phyloP scores from a whole-genome alignment of 352 stramenopile species.

The Pythium apleroticum region DNA sequence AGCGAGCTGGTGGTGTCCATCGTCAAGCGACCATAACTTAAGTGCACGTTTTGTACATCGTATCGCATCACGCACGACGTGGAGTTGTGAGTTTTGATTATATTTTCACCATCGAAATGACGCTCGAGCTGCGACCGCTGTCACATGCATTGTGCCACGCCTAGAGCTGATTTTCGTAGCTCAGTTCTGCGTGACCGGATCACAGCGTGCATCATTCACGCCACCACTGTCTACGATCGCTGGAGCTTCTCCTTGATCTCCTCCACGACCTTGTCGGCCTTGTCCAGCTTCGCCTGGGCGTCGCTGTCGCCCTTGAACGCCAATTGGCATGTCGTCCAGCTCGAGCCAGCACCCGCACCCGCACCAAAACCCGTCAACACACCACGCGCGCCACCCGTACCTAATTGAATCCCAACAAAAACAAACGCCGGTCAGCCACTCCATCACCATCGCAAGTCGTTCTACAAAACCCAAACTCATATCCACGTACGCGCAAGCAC shows the following conservation, averaged over 20 bases:
- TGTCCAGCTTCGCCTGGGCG: conserved; percentile 64
- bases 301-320: conserved; percentile 74
- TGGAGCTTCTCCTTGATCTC: conserved; percentile 66
- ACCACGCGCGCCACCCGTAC: conserved; percentile 59
- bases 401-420: conserved; percentile 28
- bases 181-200: background rate
- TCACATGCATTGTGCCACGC: too few relatives aligned
- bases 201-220: conserved; percentile 1
- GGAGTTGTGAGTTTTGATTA: conserved; percentile 13
- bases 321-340: conserved; percentile 85
- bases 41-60: background rate
- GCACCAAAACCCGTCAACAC: conserved; percentile 72
- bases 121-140: background rate
- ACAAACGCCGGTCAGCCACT: conserved; percentile 1
- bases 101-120: conserved; percentile 13
- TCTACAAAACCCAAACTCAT: background rate
- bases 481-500: conserved; percentile 74
- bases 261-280: conserved; percentile 72
- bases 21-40: conserved; percentile 38
- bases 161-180: background rate
- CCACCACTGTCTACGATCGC: conserved; percentile 25
- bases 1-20: conserved; percentile 59
- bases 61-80: background rate
- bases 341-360: conserved; percentile 68
- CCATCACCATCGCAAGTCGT: background rate